These are phyloP conservation scores for Globisporangium nodosum DNA, from an alignment of 352 stramenopile genomes.

Conservation along the genomic window DNA sequence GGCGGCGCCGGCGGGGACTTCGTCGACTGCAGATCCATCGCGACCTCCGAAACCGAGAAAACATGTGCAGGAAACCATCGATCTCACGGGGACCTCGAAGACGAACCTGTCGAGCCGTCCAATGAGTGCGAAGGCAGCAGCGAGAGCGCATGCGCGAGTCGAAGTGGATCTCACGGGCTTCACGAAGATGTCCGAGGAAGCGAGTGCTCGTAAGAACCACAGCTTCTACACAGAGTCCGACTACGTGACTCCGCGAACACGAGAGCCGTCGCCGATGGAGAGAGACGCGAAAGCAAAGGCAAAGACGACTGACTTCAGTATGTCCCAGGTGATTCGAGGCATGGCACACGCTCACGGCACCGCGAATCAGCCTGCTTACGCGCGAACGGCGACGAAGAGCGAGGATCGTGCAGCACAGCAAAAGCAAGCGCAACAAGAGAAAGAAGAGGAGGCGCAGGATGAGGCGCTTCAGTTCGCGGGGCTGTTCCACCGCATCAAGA, in stretches of 20 bases:
- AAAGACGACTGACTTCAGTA: slow-evolving; percentile 31
- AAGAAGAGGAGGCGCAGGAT: slow-evolving; percentile 50
- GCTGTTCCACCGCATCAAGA: slow-evolving; percentile 80
- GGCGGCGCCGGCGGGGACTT: background rate
- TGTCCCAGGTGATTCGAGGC: slow-evolving; percentile 58
- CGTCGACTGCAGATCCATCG: slow-evolving; percentile 12
- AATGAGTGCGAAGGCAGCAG: slow-evolving; percentile 61
- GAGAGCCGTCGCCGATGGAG: slow-evolving; percentile 13
- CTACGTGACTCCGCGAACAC: slow-evolving; percentile 22
- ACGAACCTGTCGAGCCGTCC: slow-evolving; percentile 14
- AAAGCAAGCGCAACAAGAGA: slow-evolving; percentile 5
- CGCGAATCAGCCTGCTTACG: slow-evolving; percentile 7
- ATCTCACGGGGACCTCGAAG: slow-evolving; percentile 9
- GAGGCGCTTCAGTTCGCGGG: slow-evolving; percentile 44
- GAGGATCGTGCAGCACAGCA: background rate
- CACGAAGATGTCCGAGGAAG: slow-evolving; percentile 25
- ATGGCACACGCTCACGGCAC: slow-evolving; percentile 47
- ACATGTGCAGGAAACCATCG: slow-evolving; percentile 10
- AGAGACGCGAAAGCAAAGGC: slow-evolving; percentile 27
- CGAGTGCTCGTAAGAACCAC: slow-evolving; percentile 49
- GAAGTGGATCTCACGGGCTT: slow-evolving; percentile 45
- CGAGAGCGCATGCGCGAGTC: slow-evolving; percentile 31
- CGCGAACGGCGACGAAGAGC: background rate
- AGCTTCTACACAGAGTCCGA: slow-evolving; percentile 75
- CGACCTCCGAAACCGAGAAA: slow-evolving; percentile 22